Base-by-base conservation (phyloP, 768 basidiomycete species). In the Lactarius akahatsu region DNA sequence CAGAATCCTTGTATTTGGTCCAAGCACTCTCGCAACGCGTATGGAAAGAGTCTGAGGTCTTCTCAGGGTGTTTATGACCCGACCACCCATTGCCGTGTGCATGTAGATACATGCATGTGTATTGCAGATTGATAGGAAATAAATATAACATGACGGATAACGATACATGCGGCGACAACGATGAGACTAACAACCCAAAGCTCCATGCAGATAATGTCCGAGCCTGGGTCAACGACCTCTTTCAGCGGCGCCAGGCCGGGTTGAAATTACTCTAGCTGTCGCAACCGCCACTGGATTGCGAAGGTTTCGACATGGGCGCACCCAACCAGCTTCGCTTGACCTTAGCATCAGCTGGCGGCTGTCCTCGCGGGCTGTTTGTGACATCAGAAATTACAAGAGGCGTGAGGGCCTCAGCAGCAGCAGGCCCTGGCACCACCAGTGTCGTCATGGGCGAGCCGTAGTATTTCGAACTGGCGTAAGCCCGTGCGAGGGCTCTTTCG, bases 31-130 rank as follows among this genome's bases (percentile, higher is more conserved):
- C 18, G 97, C 97, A 20, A 94, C 97, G 43, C 84, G 89, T 59
- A 94, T 99, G 90, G 97, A 99, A 76, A 97, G 97, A n/a, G 63
- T 97, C 95, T 54, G 98, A 99, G 75, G 88, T 94, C 0, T 97
- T 97, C 76, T 89, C 96, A 10, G 98, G 74, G 90, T 84, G 50
- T 99, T 99, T 76, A 98, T 99, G 97, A 82, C 83, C 23, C 85
- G 94, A 47, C 34, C 98, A 69, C 97, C 96, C 4, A 98, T 96
- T 2, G 96, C 96, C 38, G 13, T 36, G 34, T 36, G 34, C 34
- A 36, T 38, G 34, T 56, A 60, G 10, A 45, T 38, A 54, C 45
- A 54, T 56, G 64, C 15, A 40, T 47, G 43, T 65, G 30, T 38
- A 18, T 62, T 50, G 34, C 34, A 62, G 52, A 13, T 50, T 62